Base-by-base conservation (phyloP, 805 yeast genomes). In the Spathaspora passalidarum region DNA sequence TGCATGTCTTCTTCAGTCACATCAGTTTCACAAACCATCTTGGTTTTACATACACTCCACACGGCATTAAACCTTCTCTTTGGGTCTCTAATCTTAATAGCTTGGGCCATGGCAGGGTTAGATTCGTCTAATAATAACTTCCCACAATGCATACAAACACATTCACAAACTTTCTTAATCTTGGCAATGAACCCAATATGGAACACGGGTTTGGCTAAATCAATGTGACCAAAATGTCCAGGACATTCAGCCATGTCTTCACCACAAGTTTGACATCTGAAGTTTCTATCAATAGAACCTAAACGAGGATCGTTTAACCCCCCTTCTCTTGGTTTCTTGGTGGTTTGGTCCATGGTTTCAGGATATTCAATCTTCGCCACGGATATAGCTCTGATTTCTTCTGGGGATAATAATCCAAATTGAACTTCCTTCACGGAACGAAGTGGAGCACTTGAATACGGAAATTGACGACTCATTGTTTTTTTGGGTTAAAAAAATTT, bases 211-310 rank as follows among this genome's bases (percentile, higher is more conserved):
- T 92, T 94, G 29, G 99, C 98, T 54, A 94, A 77, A 65, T 94
- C 99, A 50, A 94, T 94, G 63, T 94, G 99, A 56, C 99, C 99
- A 69, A 94, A 94, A 73, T 94, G 99, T 49, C 99, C 99, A 0
- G 98, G 98, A 70, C 99, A 94, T 66, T 94, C 98, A 49, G 92
- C 88, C 97, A 94, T 94, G 58, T 92, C 97, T 68, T 94, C 99
- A 60, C 97, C 96, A 78, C 99, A 94, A 19, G 99, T 94, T 75
- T 92, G 98, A 77, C 99, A 94, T 73, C 88, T 89, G 78, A 87
- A 88, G 65, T 91, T 92, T 66, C 99, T 84, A 69, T 94, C 99
- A 57, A 94, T 91, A 4, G 97, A 87, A 42, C 99, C 99, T 50
- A 94, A 76, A 59, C 98, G 83, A 49, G 99, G 98, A 66, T 95